Evolutionary conservation across 306 rosid genomes (phyloP).

Genomic region (Corylus heterophylla): DNA sequence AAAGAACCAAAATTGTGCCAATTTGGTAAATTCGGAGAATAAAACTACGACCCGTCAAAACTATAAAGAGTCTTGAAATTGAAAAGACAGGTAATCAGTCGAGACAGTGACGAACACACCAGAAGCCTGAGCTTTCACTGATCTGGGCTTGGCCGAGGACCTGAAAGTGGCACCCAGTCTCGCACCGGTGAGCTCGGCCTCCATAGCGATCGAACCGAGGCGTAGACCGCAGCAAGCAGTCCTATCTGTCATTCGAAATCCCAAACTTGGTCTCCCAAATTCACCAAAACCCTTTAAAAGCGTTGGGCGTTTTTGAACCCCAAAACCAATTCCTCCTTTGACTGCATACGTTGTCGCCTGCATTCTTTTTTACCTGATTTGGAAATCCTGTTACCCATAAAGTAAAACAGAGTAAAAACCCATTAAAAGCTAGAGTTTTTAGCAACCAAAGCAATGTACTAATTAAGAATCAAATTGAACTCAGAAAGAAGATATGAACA

Average conservation of each 20-base stretch:
- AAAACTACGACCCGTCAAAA: not conserved
- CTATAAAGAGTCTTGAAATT: not conserved
- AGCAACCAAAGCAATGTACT: not conserved
- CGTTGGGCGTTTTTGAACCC: slow-evolving; percentile 45
- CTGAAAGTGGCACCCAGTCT: slow-evolving; percentile 50
- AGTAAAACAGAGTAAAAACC: slow-evolving; percentile 32
- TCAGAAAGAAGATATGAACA: not conserved
- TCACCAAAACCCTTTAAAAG: slow-evolving; percentile 40
- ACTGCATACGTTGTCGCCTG: slow-evolving; percentile 56
- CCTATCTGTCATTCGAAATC: slow-evolving; percentile 43
- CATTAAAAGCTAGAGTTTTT: slow-evolving; percentile 4
- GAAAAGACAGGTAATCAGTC: slow-evolving; percentile 7
- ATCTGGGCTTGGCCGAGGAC: slow-evolving; percentile 52
- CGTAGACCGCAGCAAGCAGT: slow-evolving; percentile 51
- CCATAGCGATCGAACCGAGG: slow-evolving; percentile 48
- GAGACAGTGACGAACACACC: slow-evolving; percentile 46
- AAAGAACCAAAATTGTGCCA: not conserved
- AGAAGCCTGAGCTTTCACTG: slow-evolving; percentile 60
- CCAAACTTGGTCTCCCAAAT: slow-evolving; percentile 34
- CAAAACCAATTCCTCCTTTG: slow-evolving; percentile 45
- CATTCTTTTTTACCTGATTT: slow-evolving; percentile 45
- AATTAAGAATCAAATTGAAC: not conserved
- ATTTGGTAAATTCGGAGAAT: not conserved
- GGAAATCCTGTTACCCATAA: slow-evolving; percentile 18
- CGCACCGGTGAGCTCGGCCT: slow-evolving; percentile 45